A percentile compares a stretch with the other conserved stretches of the same genome.
These are phyloP conservation scores for Penicillium crystallinum DNA, from an alignment of 495 filamentous ascomycete species.

Conservation along the genomic window DNA sequence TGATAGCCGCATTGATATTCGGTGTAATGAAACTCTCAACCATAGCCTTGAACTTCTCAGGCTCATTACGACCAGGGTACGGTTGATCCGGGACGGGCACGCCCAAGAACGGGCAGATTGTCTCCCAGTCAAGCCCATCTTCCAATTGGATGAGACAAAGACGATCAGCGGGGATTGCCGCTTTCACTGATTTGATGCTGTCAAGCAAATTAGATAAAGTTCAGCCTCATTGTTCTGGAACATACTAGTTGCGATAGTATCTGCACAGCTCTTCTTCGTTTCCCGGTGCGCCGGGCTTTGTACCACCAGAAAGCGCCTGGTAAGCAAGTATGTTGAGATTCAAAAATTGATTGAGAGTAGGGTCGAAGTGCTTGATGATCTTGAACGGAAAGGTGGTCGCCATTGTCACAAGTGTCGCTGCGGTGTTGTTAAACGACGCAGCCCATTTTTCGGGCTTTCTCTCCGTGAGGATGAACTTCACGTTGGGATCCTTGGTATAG, in stretches of 20 bases:
- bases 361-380: conserved; percentile 22
- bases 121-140: conserved; percentile 22
- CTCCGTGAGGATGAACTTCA: conserved; percentile 29
- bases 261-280: conserved; percentile 3
- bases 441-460: conserved; percentile 21
- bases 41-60: conserved; percentile 18
- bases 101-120: conserved; percentile 23
- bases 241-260: conserved; percentile 21
- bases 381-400: conserved; percentile 13
- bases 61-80: conserved; percentile 24
- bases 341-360: conserved; percentile 11
- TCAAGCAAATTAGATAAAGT: neutral
- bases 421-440: conserved; percentile 18
- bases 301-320: conserved; percentile 1
- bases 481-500: conserved; percentile 19
- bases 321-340: conserved; percentile 11
- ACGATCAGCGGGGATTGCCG: conserved; percentile 16
- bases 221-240: neutral
- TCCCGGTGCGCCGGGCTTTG: neutral
- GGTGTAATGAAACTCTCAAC: conserved; percentile 11
- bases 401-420: neutral
- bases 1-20: conserved; percentile 1
- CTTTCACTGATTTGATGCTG: conserved; percentile 21
- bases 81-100: conserved; percentile 16
- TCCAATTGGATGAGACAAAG: conserved; percentile 17